These are phyloP conservation scores for Acrocalymma vagum DNA, from an alignment of 2,329 filamentous ascomycete species.

Conservation along the genomic window DNA sequence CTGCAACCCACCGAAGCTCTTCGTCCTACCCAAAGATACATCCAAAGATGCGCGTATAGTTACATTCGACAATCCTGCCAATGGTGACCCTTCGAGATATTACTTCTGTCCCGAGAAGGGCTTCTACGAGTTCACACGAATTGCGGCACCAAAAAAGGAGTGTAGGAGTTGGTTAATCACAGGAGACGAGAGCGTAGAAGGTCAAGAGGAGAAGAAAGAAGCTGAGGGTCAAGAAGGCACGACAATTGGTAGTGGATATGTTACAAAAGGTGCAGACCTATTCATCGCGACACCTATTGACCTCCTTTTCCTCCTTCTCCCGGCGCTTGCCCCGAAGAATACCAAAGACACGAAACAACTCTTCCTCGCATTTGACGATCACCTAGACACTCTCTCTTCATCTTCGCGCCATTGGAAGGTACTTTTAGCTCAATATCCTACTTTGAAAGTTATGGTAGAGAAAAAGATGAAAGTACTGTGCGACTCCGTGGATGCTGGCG, in stretches of 20 bases:
- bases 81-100: slow-evolving; percentile 58
- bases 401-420: slow-evolving; percentile 66
- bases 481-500: slow-evolving; percentile 82
- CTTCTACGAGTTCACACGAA: slow-evolving; percentile 68
- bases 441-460: slow-evolving; percentile 61
- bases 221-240: slow-evolving; percentile 6
- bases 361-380: slow-evolving; percentile 75
- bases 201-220: slow-evolving; percentile 12
- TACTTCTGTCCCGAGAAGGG: slow-evolving; percentile 67
- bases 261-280: slow-evolving; percentile 76
- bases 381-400: slow-evolving; percentile 70
- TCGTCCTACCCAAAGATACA: slow-evolving; percentile 64
- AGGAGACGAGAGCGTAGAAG: slow-evolving; percentile 19
- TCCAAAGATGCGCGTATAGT: slow-evolving; percentile 64
- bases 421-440: slow-evolving; percentile 58
- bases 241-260: slow-evolving; percentile 54
- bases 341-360: slow-evolving; percentile 64
- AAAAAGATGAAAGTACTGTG: slow-evolving; percentile 75
- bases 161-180: slow-evolving; percentile 65
- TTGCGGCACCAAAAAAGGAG: slow-evolving; percentile 59
- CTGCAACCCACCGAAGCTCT: slow-evolving; percentile 59
- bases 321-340: slow-evolving; percentile 66
- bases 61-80: slow-evolving; percentile 64
- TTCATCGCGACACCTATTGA: slow-evolving; percentile 86
- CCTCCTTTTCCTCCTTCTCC: slow-evolving; percentile 82